A percentile compares a stretch with the other conserved stretches of the same genome.
Conservation (phyloP, 306 rosid species). For the Coriaria nepalensis region DNA sequence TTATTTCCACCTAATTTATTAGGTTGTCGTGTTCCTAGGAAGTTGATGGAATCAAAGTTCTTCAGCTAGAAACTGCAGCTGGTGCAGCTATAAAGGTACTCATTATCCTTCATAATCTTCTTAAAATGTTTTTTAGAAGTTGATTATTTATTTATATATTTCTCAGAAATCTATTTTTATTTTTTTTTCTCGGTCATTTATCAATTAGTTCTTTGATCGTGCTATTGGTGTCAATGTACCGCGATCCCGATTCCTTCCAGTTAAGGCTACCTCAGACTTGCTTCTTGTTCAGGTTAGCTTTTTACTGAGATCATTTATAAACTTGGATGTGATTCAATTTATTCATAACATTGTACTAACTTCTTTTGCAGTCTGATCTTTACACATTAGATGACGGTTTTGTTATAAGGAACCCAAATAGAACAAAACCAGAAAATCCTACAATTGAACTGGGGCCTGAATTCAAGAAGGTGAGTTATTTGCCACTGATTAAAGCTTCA, state of each 20-base stretch:
- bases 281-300: conserved; percentile 85
- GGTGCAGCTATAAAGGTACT: conserved; percentile 96
- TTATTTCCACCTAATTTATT: no score
- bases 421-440: conserved; percentile 78
- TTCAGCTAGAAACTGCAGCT: conserved; percentile 98
- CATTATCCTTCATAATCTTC: conserved; percentile 1
- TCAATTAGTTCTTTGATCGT: conserved; percentile 64
- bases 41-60: conserved; percentile 89
- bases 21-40: conserved; percentile 38
- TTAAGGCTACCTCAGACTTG: conserved; percentile 95
- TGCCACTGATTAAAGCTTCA: no score
- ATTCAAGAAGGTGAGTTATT: conserved; percentile 65
- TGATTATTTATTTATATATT: no score
- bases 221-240: conserved; percentile 91
- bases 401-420: conserved; percentile 50
- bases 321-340: not conserved
- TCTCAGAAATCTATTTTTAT: no score
- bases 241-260: conserved; percentile 94
- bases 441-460: conserved; percentile 93
- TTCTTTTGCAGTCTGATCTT: conserved; percentile 65
- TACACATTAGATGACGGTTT: conserved; percentile 67
- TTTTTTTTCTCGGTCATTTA: conserved; percentile 3
- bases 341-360: conserved; percentile 5
- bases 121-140: conserved; percentile 8
- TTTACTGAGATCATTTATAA: conserved; percentile 1